Conservation (phyloP, 148 eudicot species). For the Fagopyrum esculentum region DNA sequence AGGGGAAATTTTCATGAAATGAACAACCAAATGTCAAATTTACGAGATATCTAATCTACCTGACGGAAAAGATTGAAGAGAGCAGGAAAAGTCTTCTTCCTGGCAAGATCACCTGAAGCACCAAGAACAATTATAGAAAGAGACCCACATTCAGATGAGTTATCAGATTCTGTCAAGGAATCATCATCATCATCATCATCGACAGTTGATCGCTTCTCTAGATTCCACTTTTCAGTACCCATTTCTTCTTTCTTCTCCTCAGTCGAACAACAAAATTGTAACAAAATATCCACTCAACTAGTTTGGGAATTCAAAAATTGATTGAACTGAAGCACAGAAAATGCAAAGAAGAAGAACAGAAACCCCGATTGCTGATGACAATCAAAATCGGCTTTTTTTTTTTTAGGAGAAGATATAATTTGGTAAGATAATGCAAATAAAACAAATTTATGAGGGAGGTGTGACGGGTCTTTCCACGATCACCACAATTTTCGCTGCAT, state of each 20-base stretch:
- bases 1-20: not conserved
- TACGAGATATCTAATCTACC: slow-evolving; percentile 26
- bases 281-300: not conserved
- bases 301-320: not conserved
- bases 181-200: slow-evolving; percentile 21
- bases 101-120: slow-evolving; percentile 99
- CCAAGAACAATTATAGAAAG: slow-evolving; percentile 83
- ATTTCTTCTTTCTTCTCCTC: slow-evolving; percentile 18
- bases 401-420: not conserved
- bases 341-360: not conserved
- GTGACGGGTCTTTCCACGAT: too few relatives aligned
- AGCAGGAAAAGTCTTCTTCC: slow-evolving; percentile 98
- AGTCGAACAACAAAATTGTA: not conserved
- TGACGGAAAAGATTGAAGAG: slow-evolving; percentile 84
- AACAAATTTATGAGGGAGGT: too few relatives aligned
- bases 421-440: not conserved
- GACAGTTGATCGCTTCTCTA: slow-evolving; percentile 37
- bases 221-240: slow-evolving; percentile 43
- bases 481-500: too few relatives aligned
- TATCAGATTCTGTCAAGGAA: slow-evolving; percentile 27
- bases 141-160: slow-evolving; percentile 48
- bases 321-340: not conserved
- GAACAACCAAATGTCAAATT: not conserved
- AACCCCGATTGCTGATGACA: not conserved
- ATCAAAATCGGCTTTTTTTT: not conserved